Conservation (phyloP, 768 basidiomycete genomes). For the Boletellus ananas region DNA sequence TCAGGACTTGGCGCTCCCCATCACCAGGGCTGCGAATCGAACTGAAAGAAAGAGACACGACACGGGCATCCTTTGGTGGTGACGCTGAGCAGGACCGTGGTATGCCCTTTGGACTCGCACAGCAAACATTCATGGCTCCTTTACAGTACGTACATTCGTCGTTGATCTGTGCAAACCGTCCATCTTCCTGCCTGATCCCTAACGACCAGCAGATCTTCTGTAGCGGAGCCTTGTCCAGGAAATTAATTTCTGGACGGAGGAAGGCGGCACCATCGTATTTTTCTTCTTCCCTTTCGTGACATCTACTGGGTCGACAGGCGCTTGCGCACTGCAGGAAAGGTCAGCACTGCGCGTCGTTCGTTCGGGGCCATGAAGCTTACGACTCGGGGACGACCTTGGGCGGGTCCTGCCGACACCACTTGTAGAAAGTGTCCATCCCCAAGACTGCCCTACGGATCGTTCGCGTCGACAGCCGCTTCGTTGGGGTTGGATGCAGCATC, state of each 20-base stretch:
- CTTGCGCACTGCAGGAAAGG: neutral
- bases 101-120: no score
- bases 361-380: neutral
- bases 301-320: neutral
- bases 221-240: neutral
- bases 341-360: neutral
- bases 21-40: no score
- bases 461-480: neutral
- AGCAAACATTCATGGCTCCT: no score
- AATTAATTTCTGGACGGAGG: neutral
- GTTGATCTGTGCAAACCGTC: no score
- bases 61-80: no score
- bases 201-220: neutral
- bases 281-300: neutral
- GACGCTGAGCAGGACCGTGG: no score
- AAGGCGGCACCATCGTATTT: neutral
- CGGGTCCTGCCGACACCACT: neutral
- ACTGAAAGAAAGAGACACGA: no score
- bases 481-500: slow-evolving; percentile 1
- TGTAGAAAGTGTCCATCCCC: neutral
- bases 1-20: neutral
- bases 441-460: neutral
- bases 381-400: neutral
- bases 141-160: no score
- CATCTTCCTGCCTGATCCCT: neutral